Percentiles rank a stretch among this genome's conserved stretches.
Conservation (phyloP, 1,284 basidiomycete genomes). For the Phylloporus sp. region DNA sequence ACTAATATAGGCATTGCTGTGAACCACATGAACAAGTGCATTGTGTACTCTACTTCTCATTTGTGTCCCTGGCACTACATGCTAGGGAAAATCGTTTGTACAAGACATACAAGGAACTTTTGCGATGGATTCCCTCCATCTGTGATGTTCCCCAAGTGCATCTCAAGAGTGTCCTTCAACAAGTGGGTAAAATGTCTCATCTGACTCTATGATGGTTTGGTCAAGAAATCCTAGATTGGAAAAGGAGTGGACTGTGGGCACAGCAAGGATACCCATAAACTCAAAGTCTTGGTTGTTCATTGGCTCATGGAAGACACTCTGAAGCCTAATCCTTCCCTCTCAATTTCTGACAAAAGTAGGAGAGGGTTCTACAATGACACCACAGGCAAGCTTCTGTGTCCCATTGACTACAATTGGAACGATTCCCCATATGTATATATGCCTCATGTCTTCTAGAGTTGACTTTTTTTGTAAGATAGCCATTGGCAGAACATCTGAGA, state of each 20-base stretch:
- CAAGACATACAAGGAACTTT: too few relatives aligned
- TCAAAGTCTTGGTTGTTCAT: neutral
- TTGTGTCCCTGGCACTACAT: too few relatives aligned
- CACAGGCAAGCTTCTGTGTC: neutral
- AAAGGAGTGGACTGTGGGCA: neutral
- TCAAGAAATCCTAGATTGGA: neutral
- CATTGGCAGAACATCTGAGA: neutral
- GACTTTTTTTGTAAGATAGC: neutral
- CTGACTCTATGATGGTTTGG: neutral
- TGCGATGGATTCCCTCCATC: neutral
- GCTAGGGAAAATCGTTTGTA: too few relatives aligned
- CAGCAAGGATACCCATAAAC: neutral
- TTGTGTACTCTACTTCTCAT: neutral
- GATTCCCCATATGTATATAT: neutral
- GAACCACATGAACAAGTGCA: neutral
- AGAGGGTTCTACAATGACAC: neutral
- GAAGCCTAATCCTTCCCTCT: neutral
- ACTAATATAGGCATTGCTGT: neutral
- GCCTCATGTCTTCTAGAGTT: neutral
- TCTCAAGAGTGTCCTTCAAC: neutral
- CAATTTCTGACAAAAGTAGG: neutral
- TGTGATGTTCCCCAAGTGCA: neutral
- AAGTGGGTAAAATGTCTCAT: neutral
- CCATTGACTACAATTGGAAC: neutral
- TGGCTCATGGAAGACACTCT: conserved; percentile 1